phyloP scores from a whole-genome alignment of 2,329 filamentous ascomycete genomes.

The Ophiostoma australiae region DNA sequence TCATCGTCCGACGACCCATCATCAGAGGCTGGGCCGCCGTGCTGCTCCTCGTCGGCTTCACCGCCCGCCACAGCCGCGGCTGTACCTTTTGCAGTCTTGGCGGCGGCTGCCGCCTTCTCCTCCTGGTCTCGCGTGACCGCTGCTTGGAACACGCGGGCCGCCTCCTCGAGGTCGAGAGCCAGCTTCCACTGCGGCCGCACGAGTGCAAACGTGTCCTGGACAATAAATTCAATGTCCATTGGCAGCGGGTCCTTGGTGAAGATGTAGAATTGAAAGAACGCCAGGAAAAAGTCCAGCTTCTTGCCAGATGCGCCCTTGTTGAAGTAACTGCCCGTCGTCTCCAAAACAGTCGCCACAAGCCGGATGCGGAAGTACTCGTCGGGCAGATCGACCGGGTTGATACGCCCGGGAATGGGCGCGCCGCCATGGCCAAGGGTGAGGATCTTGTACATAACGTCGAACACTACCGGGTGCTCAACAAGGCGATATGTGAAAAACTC shows the following conservation, averaged over 20 bases:
- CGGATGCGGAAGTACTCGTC: conserved; percentile 97
- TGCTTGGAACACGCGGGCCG: conserved; percentile 74
- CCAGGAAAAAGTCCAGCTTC: conserved; percentile 95
- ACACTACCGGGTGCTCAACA: conserved; percentile 90
- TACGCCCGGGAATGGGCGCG: conserved; percentile 69
- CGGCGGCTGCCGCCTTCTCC: conserved; percentile 64
- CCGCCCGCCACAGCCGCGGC: not conserved
- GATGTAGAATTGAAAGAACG: conserved; percentile 95
- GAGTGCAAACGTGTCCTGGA: conserved; percentile 83
- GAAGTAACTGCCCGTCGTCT: conserved; percentile 95
- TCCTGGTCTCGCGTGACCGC: conserved; percentile 90
- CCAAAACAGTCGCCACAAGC: conserved; percentile 79
- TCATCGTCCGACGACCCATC: conserved; percentile 83
- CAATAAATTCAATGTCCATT: conserved; percentile 95
- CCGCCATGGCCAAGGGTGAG: conserved; percentile 89
- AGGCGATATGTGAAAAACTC: conserved; percentile 98
- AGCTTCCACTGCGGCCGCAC: conserved; percentile 92
- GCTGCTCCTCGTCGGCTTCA: conserved; percentile 10
- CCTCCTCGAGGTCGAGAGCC: conserved; percentile 73
- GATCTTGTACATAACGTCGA: conserved; percentile 91
- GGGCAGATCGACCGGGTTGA: conserved; percentile 75
- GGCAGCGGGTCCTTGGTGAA: conserved; percentile 82
- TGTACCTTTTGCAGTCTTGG: conserved; percentile 30
- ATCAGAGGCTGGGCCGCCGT: conserved; percentile 76
- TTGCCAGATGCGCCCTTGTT: conserved; percentile 90